Evolutionary conservation across 2,329 filamentous ascomycete species (phyloP).

Genomic region (Hypoxylon sp.): DNA sequence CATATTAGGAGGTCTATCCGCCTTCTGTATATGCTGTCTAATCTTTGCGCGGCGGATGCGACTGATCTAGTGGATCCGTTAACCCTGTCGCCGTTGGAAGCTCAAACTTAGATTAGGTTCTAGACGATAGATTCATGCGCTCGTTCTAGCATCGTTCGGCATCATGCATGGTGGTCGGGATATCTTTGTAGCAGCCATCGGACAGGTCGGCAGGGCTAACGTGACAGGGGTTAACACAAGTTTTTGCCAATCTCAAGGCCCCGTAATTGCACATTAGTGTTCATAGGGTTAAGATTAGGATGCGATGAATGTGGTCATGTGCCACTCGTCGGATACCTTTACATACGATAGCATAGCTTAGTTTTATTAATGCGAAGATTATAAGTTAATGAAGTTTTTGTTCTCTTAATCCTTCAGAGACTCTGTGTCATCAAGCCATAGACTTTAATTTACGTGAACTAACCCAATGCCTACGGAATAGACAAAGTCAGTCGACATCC

Average conservation of each 20-base stretch:
- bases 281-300: neutral
- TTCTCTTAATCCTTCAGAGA: too few relatives aligned
- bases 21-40: constrained; percentile 66
- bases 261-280: neutral
- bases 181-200: neutral
- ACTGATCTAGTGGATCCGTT: constrained; percentile 59
- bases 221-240: neutral
- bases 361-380: neutral
- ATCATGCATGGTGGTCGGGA: neutral
- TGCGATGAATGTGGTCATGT: neutral
- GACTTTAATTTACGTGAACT: too few relatives aligned
- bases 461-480: too few relatives aligned
- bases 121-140: neutral
- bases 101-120: neutral
- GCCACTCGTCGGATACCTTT: neutral
- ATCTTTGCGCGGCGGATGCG: constrained; percentile 61
- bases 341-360: neutral
- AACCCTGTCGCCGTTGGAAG: neutral
- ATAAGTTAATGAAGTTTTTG: too few relatives aligned
- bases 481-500: too few relatives aligned
- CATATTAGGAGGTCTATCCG: constrained; percentile 70
- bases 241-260: neutral
- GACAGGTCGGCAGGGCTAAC: neutral
- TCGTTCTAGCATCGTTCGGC: neutral
- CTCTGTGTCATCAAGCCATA: too few relatives aligned